Conservation (phyloP, 1,284 basidiomycete genomes). For the Boletus coffeatus region DNA sequence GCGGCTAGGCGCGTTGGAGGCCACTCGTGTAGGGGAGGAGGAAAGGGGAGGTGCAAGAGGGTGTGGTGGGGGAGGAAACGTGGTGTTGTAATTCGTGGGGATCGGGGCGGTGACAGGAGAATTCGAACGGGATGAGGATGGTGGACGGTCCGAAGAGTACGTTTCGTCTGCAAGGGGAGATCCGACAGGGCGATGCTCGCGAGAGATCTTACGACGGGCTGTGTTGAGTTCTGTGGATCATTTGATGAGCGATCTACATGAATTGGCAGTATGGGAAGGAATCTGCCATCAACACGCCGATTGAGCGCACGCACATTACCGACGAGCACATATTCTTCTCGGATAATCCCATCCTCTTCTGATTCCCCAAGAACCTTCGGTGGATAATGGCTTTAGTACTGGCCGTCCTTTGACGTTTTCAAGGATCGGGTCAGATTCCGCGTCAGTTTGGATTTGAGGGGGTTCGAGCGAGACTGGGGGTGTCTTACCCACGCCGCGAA, state of each 20-base stretch:
- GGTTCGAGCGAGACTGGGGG: conserved; percentile 10
- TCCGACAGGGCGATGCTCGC: conserved; percentile 44
- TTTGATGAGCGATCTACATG: conserved; percentile 9
- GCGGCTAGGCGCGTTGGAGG: conserved; percentile 75
- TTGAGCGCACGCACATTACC: conserved; percentile 69
- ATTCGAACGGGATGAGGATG: conserved; percentile 19
- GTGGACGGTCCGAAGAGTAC: conserved; percentile 25
- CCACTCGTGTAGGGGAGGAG: conserved; percentile 58
- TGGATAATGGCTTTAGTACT: conserved; percentile 38
- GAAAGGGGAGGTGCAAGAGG: conserved; percentile 45
- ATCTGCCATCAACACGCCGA: conserved; percentile 67
- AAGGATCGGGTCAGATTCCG: conserved; percentile 3
- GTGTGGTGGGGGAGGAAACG: conserved; percentile 61
- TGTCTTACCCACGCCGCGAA: not conserved
- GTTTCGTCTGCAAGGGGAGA: conserved; percentile 43
- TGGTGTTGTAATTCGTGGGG: conserved; percentile 35
- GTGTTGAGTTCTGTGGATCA: conserved; percentile 52
- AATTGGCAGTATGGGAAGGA: not conserved
- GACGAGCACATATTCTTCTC: conserved; percentile 75
- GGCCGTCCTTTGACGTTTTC: conserved; percentile 15
- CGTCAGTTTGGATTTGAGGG: conserved; percentile 11
- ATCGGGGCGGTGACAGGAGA: conserved; percentile 24
- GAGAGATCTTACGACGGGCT: conserved; percentile 51
- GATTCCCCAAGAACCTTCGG: conserved; percentile 76
- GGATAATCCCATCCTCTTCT: conserved; percentile 69